Evolutionary conservation across 768 basidiomycete genomes (phyloP).

Genomic region (Agaricus sinodeliciosus): DNA sequence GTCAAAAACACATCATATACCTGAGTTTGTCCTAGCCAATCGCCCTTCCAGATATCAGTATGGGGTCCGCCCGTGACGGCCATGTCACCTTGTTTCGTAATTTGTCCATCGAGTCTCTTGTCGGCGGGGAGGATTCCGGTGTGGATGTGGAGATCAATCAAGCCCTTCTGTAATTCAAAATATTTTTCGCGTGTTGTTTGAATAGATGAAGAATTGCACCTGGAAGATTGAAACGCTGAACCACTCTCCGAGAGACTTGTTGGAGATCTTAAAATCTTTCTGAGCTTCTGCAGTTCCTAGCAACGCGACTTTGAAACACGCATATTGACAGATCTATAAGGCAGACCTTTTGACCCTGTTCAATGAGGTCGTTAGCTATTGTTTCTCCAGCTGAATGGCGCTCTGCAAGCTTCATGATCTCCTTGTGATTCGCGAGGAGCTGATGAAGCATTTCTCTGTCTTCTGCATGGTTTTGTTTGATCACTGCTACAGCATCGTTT

Average conservation of each 20-base stretch:
- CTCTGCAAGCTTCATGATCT: slow-evolving; percentile 30
- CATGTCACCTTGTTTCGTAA: slow-evolving; percentile 31
- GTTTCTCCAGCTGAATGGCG: slow-evolving; percentile 33
- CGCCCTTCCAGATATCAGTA: slow-evolving; percentile 48
- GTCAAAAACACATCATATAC: slow-evolving; percentile 18
- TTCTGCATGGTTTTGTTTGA: slow-evolving; percentile 17
- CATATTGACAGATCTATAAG: background rate
- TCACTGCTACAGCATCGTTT: background rate
- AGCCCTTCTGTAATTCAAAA: background rate
- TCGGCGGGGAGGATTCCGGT: slow-evolving; percentile 47
- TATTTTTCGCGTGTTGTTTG: slow-evolving; percentile 16
- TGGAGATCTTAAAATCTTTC: background rate
- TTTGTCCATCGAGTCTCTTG: slow-evolving; percentile 45
- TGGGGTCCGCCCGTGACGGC: slow-evolving; percentile 45
- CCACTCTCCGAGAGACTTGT: background rate
- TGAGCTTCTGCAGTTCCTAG: background rate
- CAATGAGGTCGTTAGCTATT: slow-evolving; percentile 42
- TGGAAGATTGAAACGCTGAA: slow-evolving; percentile 13
- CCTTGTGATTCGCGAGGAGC: slow-evolving; percentile 17
- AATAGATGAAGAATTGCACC: slow-evolving; percentile 26
- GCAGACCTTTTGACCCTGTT: slow-evolving; percentile 40
- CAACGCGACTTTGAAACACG: background rate
- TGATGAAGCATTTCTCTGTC: slow-evolving; percentile 32
- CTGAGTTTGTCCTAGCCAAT: slow-evolving; percentile 47
- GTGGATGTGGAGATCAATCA: background rate